A percentile compares a stretch with the other conserved stretches of the same genome.
These are phyloP conservation scores for Akanthomyces lecanii DNA, from an alignment of 2,329 filamentous ascomycete genomes.

Conservation along the genomic window DNA sequence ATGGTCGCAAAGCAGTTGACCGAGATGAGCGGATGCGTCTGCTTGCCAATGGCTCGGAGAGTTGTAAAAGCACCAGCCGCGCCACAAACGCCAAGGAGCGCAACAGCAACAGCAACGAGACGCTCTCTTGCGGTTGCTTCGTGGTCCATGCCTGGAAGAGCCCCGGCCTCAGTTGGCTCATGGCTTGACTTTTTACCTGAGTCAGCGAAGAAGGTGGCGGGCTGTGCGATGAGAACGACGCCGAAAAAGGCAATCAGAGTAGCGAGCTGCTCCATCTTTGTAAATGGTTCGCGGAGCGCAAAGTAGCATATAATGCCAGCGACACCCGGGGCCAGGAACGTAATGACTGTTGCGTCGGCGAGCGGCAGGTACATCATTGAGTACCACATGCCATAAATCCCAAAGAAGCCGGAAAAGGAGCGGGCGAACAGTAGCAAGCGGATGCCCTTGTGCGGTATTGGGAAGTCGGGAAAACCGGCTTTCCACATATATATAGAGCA, in stretches of 20 bases:
- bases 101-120: slow-evolving; percentile 64
- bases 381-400: slow-evolving; percentile 72
- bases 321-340: slow-evolving; percentile 76
- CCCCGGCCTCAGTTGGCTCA: slow-evolving; percentile 17
- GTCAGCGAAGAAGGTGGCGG: slow-evolving; percentile 50
- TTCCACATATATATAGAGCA: slow-evolving; percentile 72
- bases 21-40: slow-evolving; percentile 76
- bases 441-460: slow-evolving; percentile 64
- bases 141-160: slow-evolving; percentile 31
- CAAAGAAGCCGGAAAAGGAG: slow-evolving; percentile 69
- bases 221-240: slow-evolving; percentile 78
- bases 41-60: slow-evolving; percentile 74
- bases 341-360: slow-evolving; percentile 84
- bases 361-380: slow-evolving; percentile 71
- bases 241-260: slow-evolving; percentile 71
- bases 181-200: slow-evolving; percentile 11
- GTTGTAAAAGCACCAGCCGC: slow-evolving; percentile 68
- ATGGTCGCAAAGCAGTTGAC: slow-evolving; percentile 78
- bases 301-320: slow-evolving; percentile 77
- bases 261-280: slow-evolving; percentile 70
- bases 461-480: slow-evolving; percentile 61
- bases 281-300: slow-evolving; percentile 71
- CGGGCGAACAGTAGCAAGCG: slow-evolving; percentile 63
- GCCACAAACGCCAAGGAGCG: slow-evolving; percentile 73
- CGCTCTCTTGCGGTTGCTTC: slow-evolving; percentile 58